Evolutionary conservation across 331 rosid species (phyloP).

Genomic region (Quercus phellos): DNA sequence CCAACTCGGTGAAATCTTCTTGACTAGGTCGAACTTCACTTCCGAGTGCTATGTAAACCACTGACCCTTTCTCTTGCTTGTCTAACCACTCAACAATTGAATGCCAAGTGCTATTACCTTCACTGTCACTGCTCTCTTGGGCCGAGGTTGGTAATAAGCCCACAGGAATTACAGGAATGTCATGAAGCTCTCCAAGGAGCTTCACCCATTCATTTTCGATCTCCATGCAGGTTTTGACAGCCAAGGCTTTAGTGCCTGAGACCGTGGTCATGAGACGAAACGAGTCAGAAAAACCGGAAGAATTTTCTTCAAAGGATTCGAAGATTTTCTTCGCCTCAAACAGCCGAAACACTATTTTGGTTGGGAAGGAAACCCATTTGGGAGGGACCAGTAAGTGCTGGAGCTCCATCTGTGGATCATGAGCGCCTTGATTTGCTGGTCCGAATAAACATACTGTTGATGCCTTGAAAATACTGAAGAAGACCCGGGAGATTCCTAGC

Average conservation of each 20-base stretch:
- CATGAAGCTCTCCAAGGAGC: background rate
- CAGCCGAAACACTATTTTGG: background rate
- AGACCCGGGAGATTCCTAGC: background rate
- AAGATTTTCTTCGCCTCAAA: background rate
- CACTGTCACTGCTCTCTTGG: background rate
- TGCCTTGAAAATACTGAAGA: background rate
- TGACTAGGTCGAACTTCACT: conserved; percentile 24
- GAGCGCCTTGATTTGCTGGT: background rate
- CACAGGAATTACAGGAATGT: conserved; percentile 2
- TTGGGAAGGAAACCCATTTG: background rate
- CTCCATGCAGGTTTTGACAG: background rate
- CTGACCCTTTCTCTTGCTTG: conserved; percentile 19
- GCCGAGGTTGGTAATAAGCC: conserved; percentile 15
- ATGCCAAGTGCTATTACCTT: background rate
- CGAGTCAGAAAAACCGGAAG: background rate
- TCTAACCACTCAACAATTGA: conserved; percentile 18
- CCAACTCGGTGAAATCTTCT: conserved; percentile 28
- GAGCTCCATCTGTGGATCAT: background rate
- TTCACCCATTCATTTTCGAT: background rate
- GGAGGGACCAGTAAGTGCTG: background rate
- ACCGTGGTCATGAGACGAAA: no score
- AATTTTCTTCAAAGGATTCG: background rate
- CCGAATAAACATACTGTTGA: background rate
- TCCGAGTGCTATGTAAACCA: conserved; percentile 44
- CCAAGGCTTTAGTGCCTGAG: background rate